These are phyloP conservation scores for Tympanopsis confertula DNA, from an alignment of 2,329 filamentous ascomycete genomes.

Conservation along the genomic window DNA sequence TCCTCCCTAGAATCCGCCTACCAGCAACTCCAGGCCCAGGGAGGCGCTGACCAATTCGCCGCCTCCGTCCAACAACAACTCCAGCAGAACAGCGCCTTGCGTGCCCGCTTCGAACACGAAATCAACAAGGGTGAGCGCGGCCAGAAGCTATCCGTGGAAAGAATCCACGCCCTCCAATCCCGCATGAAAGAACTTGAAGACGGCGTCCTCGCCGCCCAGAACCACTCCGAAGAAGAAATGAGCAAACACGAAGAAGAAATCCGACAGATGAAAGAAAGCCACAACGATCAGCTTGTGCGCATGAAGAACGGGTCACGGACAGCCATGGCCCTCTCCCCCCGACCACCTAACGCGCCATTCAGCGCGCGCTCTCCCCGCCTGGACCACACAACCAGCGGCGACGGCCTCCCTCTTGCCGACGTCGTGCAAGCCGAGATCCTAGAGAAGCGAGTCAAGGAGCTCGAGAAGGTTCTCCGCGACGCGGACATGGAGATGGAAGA, in stretches of 20 bases:
- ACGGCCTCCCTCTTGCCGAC: constrained; percentile 37
- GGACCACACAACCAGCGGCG: not conserved
- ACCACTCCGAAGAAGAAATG: constrained; percentile 51
- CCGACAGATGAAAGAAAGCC: constrained; percentile 42
- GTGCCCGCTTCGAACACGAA: constrained; percentile 43
- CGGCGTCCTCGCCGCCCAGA: constrained; percentile 46
- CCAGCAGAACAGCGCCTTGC: constrained; percentile 40
- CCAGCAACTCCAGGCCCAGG: constrained; percentile 38
- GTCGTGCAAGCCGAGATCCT: constrained; percentile 39
- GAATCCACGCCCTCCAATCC: constrained; percentile 51
- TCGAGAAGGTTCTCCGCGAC: constrained; percentile 50
- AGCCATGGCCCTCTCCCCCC: not conserved
- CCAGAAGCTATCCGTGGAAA: constrained; percentile 43
- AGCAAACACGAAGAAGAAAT: constrained; percentile 54
- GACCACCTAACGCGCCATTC: constrained; percentile 19
- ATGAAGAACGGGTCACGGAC: constrained; percentile 21
- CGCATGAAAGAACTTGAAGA: constrained; percentile 52
- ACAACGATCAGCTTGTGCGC: constrained; percentile 44
- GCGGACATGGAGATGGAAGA: constrained; percentile 59
- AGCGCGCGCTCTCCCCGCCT: constrained; percentile 3
- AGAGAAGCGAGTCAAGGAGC: constrained; percentile 48
- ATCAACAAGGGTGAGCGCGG: constrained; percentile 52
- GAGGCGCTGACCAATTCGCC: constrained; percentile 37
- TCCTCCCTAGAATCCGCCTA: constrained; percentile 42
- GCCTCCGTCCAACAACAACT: constrained; percentile 43